These are phyloP conservation scores for Microstroma glucosiphilum DNA, from an alignment of 1,284 basidiomycete genomes.

Conservation along the genomic window DNA sequence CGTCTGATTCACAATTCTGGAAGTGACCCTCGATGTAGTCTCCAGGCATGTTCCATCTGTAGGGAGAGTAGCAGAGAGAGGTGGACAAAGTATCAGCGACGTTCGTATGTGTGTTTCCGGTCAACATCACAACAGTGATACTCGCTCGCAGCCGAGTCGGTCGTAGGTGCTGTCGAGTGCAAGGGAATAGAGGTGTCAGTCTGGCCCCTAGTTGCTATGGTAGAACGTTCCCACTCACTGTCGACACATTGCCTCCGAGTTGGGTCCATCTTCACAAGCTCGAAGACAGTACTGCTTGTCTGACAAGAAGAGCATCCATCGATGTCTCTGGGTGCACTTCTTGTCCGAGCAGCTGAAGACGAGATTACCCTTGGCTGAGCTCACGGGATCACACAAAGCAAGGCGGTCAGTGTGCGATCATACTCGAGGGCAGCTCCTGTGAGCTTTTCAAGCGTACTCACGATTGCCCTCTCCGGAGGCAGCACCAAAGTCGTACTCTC, in stretches of 20 bases:
- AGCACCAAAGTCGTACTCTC: slow-evolving; percentile 42
- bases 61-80: neutral
- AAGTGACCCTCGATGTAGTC: neutral
- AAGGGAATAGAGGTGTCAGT: too few relatives aligned
- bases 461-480: neutral
- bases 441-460: too few relatives aligned
- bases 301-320: neutral
- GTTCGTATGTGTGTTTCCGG: too few relatives aligned
- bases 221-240: neutral
- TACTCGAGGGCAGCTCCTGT: too few relatives aligned
- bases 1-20: neutral
- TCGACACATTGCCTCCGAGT: neutral
- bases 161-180: too few relatives aligned
- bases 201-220: too few relatives aligned
- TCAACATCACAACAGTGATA: too few relatives aligned
- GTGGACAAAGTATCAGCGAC: too few relatives aligned
- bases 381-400: too few relatives aligned
- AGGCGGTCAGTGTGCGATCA: too few relatives aligned
- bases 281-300: neutral
- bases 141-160: too few relatives aligned
- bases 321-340: neutral
- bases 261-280: neutral
- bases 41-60: neutral
- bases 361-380: too few relatives aligned
- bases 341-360: neutral